Percentiles rank a stretch among this genome's conserved stretches.
Evolutionary conservation across 192 early-diverging fungal genomes (phyloP).

Genomic region (Coemansia sp.): DNA sequence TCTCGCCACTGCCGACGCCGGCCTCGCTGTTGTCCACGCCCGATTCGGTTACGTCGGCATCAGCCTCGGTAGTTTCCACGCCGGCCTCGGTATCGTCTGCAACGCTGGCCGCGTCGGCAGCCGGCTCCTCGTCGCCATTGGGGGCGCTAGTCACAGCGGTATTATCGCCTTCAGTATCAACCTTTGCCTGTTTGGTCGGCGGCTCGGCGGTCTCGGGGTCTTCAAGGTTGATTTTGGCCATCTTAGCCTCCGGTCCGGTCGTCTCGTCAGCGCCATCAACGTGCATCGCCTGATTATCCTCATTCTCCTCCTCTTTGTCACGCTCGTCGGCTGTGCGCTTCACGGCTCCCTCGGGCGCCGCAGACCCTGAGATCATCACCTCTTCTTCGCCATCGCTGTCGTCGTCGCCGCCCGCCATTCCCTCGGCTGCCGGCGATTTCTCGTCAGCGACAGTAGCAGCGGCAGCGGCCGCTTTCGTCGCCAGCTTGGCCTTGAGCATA

Average conservation of each 20-base stretch:
- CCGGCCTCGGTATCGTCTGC: slow-evolving; percentile 26
- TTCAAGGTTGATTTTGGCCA: background rate
- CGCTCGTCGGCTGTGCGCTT: slow-evolving; percentile 54
- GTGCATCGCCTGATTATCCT: background rate
- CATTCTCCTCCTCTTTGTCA: slow-evolving; percentile 24
- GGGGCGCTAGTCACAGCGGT: too few species aligned
- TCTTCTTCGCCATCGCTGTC: slow-evolving; percentile 18
- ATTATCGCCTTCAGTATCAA: slow-evolving; percentile 1
- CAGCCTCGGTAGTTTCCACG: slow-evolving; percentile 7
- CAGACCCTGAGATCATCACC: slow-evolving; percentile 16
- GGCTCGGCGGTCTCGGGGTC: slow-evolving; percentile 11
- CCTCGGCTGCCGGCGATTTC: background rate
- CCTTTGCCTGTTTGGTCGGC: slow-evolving; percentile 11
- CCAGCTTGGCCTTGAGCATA: slow-evolving; percentile 60
- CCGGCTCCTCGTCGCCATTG: background rate
- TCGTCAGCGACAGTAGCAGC: background rate
- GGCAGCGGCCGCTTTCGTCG: background rate
- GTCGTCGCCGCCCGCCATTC: background rate
- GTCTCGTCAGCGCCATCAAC: background rate
- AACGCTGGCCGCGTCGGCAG: background rate
- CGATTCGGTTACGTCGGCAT: slow-evolving; percentile 33
- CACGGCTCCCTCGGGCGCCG: slow-evolving; percentile 6
- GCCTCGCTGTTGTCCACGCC: slow-evolving; percentile 59
- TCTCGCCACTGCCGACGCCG: slow-evolving; percentile 48
- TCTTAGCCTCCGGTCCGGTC: background rate